Evolutionary conservation across 2,329 filamentous ascomycete species (phyloP), one percentile per base, ranked within the genome.

Genomic region (Cercospora sp.): DNA sequence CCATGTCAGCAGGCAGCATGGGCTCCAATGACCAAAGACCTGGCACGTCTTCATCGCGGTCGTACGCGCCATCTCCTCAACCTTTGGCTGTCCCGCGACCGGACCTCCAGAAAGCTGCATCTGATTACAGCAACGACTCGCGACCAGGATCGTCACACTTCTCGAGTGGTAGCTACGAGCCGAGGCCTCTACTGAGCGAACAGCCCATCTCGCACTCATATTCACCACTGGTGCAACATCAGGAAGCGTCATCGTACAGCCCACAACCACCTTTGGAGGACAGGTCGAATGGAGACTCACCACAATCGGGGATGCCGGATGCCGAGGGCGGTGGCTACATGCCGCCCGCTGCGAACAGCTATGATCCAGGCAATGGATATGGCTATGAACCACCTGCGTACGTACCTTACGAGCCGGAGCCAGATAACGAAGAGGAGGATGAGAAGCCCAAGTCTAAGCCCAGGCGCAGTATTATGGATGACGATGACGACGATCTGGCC

Each of bases 401-500:
- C 72, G 77, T 83, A 66, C 83, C 84, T 1, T 83, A 84, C 72
- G 74, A 82, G 61, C 81, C 82, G 1, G 84, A 89, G 26, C 84
- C 87, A 5, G 77, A 81, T 1, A 79, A 82, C 13, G 84, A 85
- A 16, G 83, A 86, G 7, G 80, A 80, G 5, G 82, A 82, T 1
- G 82, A 81, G 26, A 70, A 72, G 32, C 82, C 83, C 9, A 82
- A 86, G 6, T 82, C 84, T 63, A 89, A 86, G 6, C 82, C 84
- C 63, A 90, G 91, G 81, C 93, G 91, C 78, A 88, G 87, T 24
- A 91, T 95, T 86, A 90, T 94, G 75, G 90, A 94, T 71, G 91
- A 94, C 30, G 90, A 93, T 12, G 91, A 92, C 26, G 89, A 90
- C 53, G 72, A 73, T 37, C 65, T 76, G 5, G 59, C 69, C 9